Conservation (phyloP, 352 stramenopile genomes). For the Phytophthora macrochlamydospora region DNA sequence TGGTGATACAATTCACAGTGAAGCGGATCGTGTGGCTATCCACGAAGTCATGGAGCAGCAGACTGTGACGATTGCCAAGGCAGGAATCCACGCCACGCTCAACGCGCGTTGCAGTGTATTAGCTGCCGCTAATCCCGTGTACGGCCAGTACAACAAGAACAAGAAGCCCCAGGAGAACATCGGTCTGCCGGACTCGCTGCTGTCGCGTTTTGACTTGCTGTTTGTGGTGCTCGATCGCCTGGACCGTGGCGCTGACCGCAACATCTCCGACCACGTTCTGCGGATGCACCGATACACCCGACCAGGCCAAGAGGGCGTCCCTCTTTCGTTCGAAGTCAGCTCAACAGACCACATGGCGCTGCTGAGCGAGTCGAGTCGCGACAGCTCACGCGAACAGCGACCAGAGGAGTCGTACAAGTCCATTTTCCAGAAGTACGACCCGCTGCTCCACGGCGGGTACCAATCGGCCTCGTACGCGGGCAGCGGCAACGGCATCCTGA, state of each 20-base stretch:
- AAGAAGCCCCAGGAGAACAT: conserved; percentile 99
- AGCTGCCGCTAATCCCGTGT: conserved; percentile 99
- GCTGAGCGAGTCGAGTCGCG: conserved; percentile 45
- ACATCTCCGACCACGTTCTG: conserved; percentile 98
- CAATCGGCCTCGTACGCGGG: conserved; percentile 55
- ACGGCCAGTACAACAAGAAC: conserved; percentile 99
- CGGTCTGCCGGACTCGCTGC: conserved; percentile 97
- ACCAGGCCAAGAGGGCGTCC: conserved; percentile 85
- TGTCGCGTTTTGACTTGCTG: conserved; percentile 99
- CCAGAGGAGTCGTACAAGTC: conserved; percentile 72
- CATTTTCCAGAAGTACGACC: conserved; percentile 93
- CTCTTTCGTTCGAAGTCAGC: conserved; percentile 88
- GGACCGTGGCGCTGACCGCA: conserved; percentile 93
- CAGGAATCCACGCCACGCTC: conserved; percentile 98
- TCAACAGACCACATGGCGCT: conserved; percentile 82
- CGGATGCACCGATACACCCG: conserved; percentile 95
- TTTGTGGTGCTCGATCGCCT: conserved; percentile 99
- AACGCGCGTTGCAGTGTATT: conserved; percentile 99
- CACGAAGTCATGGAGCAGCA: conserved; percentile 99
- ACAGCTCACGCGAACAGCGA: conserved; percentile 54
- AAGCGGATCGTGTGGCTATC: conserved; percentile 98
- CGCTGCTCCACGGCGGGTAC: conserved; percentile 82
- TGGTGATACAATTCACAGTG: conserved; percentile 38
- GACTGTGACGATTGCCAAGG: conserved; percentile 99
- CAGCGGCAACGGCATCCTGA: conserved; percentile 86